Evolutionary conservation across 2,329 filamentous ascomycete genomes (phyloP), one percentile per base, ranked within the genome.

Genomic region (Cadophora sp.): DNA sequence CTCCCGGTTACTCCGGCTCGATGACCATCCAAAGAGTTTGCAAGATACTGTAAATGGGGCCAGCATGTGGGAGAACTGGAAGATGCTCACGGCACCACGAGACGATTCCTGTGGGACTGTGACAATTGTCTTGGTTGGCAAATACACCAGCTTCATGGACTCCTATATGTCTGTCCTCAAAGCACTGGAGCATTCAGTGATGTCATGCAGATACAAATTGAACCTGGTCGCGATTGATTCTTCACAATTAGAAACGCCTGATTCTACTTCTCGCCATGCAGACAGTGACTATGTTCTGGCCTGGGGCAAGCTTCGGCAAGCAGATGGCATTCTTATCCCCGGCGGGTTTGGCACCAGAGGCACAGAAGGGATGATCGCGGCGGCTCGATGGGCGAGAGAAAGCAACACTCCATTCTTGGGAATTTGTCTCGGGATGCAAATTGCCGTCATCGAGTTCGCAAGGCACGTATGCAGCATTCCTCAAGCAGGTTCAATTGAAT

Each of bases 401-500:
- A 90, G 93, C 75, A 90, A 91, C 69, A 87, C 87, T 3, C 94
- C 94, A 1, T 97, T 91, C 81, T 85, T 98, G 0, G 96, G 96
- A 67, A 91, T 97, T 71, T 97, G 95, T 78, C 84, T 97, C 26
- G 75, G 76, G 5, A 74, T 78, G 73, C 96, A 98, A 79, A 87
- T 97, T 58, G 94, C 95, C 24, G 93, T 97, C 58, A 91, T 97
- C 73, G 94, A 98, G 80, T 92, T 89, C 74, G 93, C 94, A 1
- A 89, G 94, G 51, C 89, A 93, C 72, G 83, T 95, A 1, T 92
- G 89, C 80, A 87, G 87, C 31, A 84, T 94, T 70, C 74, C 82
- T 4, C 80, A 83, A 55, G 76, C 77, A 16, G 72, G 65, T n/a
- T 78, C 76, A 1, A 68, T 68, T 8, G 77, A 79, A 59, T 63